Evolutionary conservation across 306 rosid genomes (phyloP), one percentile per base, ranked within the genome.

Genomic region (Cucumis melo): DNA sequence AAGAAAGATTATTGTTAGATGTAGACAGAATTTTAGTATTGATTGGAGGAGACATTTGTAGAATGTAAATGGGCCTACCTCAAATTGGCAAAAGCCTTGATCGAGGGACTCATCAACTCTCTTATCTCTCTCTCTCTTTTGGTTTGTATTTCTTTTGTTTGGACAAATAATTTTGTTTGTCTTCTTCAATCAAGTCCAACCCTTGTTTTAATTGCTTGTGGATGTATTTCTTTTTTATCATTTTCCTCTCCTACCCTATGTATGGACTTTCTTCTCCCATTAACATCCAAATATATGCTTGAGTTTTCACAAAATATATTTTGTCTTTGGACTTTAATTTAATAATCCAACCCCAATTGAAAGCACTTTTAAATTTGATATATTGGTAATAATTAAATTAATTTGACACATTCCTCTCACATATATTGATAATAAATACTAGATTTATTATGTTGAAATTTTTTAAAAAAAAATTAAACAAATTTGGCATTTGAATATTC

Each of bases 121-220:
- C 51, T 38, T 38, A 46, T 65, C 24, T 67, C 55, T 67, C 16
- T 66, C 5, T 67, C 20, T 65, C 19, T 42, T 54, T 67, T 68
- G 6, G 12, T 68, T 50, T 74, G 75, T 80, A 68, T 74, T 79
- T 75, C 70, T 70, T 74, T 42, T 74, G 65, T 80, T 68, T 41
- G 74, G 56, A 68, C 55, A 68, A 41, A 68, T 68, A 42, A 42
- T 74, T 62, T 80, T 70, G 46, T 68, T 74, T 80, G 75, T 80
- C 82, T 46, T 64, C 79, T 80, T 80, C 82, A 80, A 62, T 80
- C 65, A 80, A 58, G 68, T 74, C 65, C 67, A 73, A 67, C 0
- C 5, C 34, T 16, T 6, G 17, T 68, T 46, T 68, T 68, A 41
- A 66, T 63, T 34, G 46, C 48, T 63, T 66, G 7, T 62, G 68